Base-by-base conservation (phyloP, 208 protist species). In the Leishmania major region DNA sequence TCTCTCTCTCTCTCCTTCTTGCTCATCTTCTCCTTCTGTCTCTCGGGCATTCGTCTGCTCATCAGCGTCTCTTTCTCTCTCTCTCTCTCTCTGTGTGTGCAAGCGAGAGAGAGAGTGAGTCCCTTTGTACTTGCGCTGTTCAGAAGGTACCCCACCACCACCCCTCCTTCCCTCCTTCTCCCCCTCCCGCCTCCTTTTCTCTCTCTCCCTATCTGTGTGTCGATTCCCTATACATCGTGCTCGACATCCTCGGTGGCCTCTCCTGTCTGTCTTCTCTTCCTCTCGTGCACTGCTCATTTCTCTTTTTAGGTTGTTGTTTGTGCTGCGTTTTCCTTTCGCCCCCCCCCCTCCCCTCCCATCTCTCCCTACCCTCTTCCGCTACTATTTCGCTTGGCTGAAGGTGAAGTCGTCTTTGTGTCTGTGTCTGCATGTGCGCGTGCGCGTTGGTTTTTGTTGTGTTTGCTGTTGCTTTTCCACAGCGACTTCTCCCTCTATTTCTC, bases 271-370 rank as follows among this genome's bases (percentile, higher is more conserved):
- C 19, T 31, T 55, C 40, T 81, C 7, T 4, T 66, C 60, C 8
- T 17, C 60, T n/a, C 8, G 22, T 55, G 43, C 67, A 13, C n/a
- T 37, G 8, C 5, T 7, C 10, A 6, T 3, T n/a, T 72, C 37
- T 47, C 25, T 28, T 8, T 79, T 78, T 47, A 28, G 82, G 70
- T 75, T 15, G 53, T 72, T 49, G 45, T 57, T 79, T 79, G 53
- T 1, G 47, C 10, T 17, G 69, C 55, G 47, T 19, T 13, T 70
- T 3, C 37, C 37, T 43, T 79, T 55, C 25, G 51, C 15, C 1
- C 51, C 6, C 51, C 2, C 15, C 1, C 51, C 11, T 10, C 51
- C 51, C 11, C 51, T 19, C 40, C 40, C 40, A 0, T 43, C 40
- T 7, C 51, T 19, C 17, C 51, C 11, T 13, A 22, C 51, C 15